Evolutionary conservation across 139 green algal species (phyloP), one percentile per base, ranked within the genome.

Genomic region (Coelastrella sp.): DNA sequence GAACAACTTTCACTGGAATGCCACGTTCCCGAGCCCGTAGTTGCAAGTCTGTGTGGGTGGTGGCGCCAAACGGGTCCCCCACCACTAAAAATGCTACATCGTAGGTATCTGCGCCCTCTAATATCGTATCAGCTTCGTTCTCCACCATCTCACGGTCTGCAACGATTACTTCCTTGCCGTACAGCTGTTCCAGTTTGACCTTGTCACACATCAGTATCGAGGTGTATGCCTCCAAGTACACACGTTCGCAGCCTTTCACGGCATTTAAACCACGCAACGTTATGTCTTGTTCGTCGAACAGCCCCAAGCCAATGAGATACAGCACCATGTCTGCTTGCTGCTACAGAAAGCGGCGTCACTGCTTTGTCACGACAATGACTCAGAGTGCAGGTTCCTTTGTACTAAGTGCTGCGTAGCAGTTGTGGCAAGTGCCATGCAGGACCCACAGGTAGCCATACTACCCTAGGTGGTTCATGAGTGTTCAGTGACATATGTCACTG

Each of bases 211-310:
- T 88, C 75, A 99, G 93, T 20, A 99, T 96, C 9, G 97, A 99
- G 4, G 98, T 99, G 94, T 99, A 99, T 0, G 96, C 95, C 92
- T 99, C 98, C 59, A 99, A 90, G 93, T 98, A 99, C 8, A 99
- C 92, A 0, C 96, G 90, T 35, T 90, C 83, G 72, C 94, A 98
- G 15, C 65, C 70, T 49, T 91, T 93, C 6, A 99, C 93, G 0
- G 95, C 97, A 59, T 99, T 97, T 49, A 99, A 86, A 10, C 98
- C 98, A 76, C 97, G 96, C 78, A 99, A 82, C 4, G 97, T 99
- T 78, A 99, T 98, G 90, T 99, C 98, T 49, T 95, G 92, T 83
- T 99, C 98, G 86, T 99, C 97, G 49, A 94, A 97, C 15, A 99
- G 92, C 0, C 98, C 98, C 19, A 99, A 90, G 5, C 98, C 98